These are phyloP conservation scores for Pleurotus sapidus DNA, from an alignment of 768 basidiomycete species.

Conservation along the genomic window DNA sequence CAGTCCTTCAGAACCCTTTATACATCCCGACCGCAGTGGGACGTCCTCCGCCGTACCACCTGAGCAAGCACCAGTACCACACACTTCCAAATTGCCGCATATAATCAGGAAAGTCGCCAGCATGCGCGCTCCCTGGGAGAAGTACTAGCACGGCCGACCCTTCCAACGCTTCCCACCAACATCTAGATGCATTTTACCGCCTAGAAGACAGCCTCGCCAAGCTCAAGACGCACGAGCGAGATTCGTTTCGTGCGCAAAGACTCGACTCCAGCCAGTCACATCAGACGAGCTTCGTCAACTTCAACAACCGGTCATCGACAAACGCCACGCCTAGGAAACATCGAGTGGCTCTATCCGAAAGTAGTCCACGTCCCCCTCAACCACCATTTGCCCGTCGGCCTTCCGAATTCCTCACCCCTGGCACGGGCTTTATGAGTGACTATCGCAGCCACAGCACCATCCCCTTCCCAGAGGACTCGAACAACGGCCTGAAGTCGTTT, in stretches of 20 bases:
- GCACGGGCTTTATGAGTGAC: too few species aligned
- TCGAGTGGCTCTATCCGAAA: background rate
- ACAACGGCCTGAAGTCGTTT: conserved; percentile 5
- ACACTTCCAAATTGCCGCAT: conserved; percentile 19
- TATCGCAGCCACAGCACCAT: background rate
- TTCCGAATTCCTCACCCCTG: background rate
- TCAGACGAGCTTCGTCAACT: conserved; percentile 6
- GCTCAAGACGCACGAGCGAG: conserved; percentile 26
- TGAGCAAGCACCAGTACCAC: conserved; percentile 2
- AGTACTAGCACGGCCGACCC: conserved; percentile 6
- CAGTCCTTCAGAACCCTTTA: conserved; percentile 1
- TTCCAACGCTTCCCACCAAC: conserved; percentile 13
- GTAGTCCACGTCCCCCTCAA: background rate
- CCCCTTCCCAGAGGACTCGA: background rate
- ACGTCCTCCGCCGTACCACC: background rate
- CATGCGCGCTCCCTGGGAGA: conserved; percentile 24
- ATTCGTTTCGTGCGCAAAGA: conserved; percentile 19
- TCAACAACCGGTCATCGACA: conserved; percentile 15
- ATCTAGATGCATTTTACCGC: conserved; percentile 25
- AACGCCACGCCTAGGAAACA: background rate
- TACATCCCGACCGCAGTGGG: background rate
- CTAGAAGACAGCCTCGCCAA: conserved; percentile 29
- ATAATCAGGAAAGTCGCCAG: conserved; percentile 36
- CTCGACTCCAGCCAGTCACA: conserved; percentile 3
- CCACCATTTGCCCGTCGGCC: background rate